Percentiles rank a stretch among this genome's conserved stretches.
Evolutionary conservation across 192 early-diverging fungal species (phyloP).

Genomic region (Coemansia biformis): DNA sequence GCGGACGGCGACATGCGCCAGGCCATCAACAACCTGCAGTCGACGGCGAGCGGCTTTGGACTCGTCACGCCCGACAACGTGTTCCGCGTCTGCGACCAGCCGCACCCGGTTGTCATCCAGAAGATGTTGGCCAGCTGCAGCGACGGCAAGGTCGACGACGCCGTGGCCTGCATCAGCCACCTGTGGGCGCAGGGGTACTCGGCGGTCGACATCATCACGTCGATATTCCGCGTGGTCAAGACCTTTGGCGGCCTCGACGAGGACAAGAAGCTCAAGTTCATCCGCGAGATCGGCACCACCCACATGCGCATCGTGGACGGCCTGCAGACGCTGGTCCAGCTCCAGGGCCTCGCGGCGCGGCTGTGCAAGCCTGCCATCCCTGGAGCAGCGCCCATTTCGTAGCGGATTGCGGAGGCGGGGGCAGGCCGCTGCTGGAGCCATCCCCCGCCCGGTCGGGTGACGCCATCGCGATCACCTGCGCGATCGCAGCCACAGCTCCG

Average conservation of each 20-base stretch:
- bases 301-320: conserved; percentile 94
- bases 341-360: conserved; percentile 74
- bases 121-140: conserved; percentile 71
- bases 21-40: conserved; percentile 94
- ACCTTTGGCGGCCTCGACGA: conserved; percentile 68
- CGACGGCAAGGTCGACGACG: conserved; percentile 63
- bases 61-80: conserved; percentile 85
- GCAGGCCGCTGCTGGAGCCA: too few species aligned
- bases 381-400: too few species aligned
- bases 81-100: conserved; percentile 96
- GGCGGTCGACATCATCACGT: conserved; percentile 84
- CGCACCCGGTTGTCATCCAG: conserved; percentile 78
- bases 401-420: too few species aligned
- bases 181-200: conserved; percentile 85
- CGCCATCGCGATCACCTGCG: too few species aligned
- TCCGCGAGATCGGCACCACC: conserved; percentile 86
- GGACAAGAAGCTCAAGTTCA: conserved; percentile 75
- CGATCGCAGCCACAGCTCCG: too few species aligned
- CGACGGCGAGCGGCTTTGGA: conserved; percentile 81
- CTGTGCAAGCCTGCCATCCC: conserved; percentile 47
- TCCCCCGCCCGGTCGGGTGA: too few species aligned
- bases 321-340: conserved; percentile 74
- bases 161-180: conserved; percentile 59
- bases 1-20: conserved; percentile 99
- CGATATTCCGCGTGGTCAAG: conserved; percentile 88